These are phyloP conservation scores for Beauveria pseudobassiana DNA, from an alignment of 2,329 filamentous ascomycete species.

Conservation along the genomic window DNA sequence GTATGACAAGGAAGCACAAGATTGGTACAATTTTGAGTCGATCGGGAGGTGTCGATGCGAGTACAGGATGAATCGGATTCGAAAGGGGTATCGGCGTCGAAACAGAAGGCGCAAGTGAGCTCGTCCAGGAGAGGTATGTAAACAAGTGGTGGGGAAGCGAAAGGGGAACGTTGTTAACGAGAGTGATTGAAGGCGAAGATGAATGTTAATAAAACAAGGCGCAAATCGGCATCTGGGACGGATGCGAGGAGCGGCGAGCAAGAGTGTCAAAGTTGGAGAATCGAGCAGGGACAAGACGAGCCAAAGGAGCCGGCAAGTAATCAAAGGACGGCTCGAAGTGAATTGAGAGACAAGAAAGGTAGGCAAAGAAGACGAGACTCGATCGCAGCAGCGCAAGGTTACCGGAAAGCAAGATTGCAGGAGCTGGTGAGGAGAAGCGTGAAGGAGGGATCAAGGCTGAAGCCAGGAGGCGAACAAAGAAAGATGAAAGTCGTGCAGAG, in stretches of 20 bases:
- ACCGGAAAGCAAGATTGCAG: slow-evolving; percentile 1
- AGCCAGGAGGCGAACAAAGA: slow-evolving; percentile 9
- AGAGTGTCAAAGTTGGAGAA: not conserved
- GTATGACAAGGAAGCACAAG: not conserved
- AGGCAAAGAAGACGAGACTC: slow-evolving; percentile 4
- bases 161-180: slow-evolving; percentile 6
- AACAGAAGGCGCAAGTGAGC: not conserved
- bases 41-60: not conserved
- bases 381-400: slow-evolving; percentile 8
- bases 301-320: not conserved
- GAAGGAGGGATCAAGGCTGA: slow-evolving; percentile 9
- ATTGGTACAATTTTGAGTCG: slow-evolving; percentile 1
- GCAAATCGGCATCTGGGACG: slow-evolving; percentile 1
- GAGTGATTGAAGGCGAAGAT: slow-evolving; percentile 3
- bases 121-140: slow-evolving; percentile 8
- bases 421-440: slow-evolving; percentile 7
- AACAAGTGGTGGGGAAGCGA: not conserved
- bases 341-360: not conserved
- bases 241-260: not conserved
- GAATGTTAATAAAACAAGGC: slow-evolving; percentile 3
- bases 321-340: not conserved
- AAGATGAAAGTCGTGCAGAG: slow-evolving; percentile 5
- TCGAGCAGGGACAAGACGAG: not conserved
- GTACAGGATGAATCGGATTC: slow-evolving; percentile 1
- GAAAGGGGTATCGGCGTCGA: slow-evolving; percentile 10